Evolutionary conservation across 179 eudicot genomes (phyloP).

Genomic region (Spergularia azorica): DNA sequence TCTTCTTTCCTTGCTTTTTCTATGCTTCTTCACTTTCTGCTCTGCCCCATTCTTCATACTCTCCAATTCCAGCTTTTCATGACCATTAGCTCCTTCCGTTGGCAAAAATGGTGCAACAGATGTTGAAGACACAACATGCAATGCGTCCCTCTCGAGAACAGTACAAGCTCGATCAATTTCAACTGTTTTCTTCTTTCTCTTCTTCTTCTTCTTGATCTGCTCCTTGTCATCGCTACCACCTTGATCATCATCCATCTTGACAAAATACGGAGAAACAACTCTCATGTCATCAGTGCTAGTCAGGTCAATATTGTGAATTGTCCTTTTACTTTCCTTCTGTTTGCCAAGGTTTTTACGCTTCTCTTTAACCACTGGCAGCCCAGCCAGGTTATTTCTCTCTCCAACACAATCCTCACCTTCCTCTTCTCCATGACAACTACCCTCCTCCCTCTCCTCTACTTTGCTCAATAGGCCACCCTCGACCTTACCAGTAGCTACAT

Average conservation of each 20-base stretch:
- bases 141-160: constrained; percentile 12
- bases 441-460: constrained; percentile 2
- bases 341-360: constrained; percentile 2
- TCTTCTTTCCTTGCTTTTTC: constrained; percentile 11
- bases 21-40: constrained; percentile 26
- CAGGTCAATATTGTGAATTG: not conserved
- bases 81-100: constrained; percentile 13
- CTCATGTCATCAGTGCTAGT: constrained; percentile 10
- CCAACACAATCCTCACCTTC: not conserved
- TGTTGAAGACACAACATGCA: constrained; percentile 9
- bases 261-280: constrained; percentile 32
- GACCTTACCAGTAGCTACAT: not conserved
- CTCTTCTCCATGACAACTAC: not conserved
- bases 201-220: constrained; percentile 15
- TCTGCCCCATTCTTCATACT: not conserved
- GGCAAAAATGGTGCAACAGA: constrained; percentile 26
- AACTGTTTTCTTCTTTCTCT: constrained; percentile 20
- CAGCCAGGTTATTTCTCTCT: not conserved
- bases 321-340: constrained; percentile 2
- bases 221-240: constrained; percentile 8
- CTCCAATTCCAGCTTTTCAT: constrained; percentile 5
- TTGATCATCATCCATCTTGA: not conserved
- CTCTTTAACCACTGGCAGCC: not conserved
- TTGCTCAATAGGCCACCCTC: not conserved
- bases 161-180: constrained; percentile 8